phyloP scores from a whole-genome alignment of 1,139 yeast species.

The Saccharomycopsis phalli region DNA sequence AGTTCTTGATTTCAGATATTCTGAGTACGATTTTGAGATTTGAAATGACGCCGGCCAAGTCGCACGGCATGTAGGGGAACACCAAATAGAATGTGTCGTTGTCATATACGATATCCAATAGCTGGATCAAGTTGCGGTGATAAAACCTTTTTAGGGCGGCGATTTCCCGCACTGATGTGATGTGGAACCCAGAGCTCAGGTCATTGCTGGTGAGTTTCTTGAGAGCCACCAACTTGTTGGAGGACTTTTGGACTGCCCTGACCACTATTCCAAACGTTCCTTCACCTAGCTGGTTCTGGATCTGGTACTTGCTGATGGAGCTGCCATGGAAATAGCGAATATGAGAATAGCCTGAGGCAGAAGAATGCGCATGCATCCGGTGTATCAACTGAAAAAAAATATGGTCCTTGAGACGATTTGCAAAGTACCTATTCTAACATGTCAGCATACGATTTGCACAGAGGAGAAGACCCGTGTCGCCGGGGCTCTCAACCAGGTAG shows the following conservation, averaged over 20 bases:
- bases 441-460: too few relatives aligned
- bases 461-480: too few relatives aligned
- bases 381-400: too few relatives aligned
- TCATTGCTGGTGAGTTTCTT: conserved; percentile 77
- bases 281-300: conserved; percentile 31
- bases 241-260: conserved; percentile 28
- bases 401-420: too few relatives aligned
- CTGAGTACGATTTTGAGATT: conserved; percentile 59
- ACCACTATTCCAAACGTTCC: conserved; percentile 44
- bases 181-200: conserved; percentile 87
- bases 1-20: conserved; percentile 70
- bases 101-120: conserved; percentile 57
- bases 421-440: too few relatives aligned
- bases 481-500: too few relatives aligned
- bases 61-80: conserved; percentile 88
- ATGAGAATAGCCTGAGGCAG: too few relatives aligned
- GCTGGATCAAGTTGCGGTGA: conserved; percentile 64
- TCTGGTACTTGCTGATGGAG: not conserved
- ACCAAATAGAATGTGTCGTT: conserved; percentile 62
- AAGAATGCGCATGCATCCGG: too few relatives aligned
- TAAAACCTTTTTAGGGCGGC: conserved; percentile 64
- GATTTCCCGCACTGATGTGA: conserved; percentile 91
- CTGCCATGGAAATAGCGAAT: too few relatives aligned
- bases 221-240: conserved; percentile 59
- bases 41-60: conserved; percentile 80